A percentile compares a stretch with the other conserved stretches of the same genome.
These are phyloP conservation scores for Xylariaceae sp. DNA, from an alignment of 2,329 filamentous ascomycete species.

Conservation along the genomic window DNA sequence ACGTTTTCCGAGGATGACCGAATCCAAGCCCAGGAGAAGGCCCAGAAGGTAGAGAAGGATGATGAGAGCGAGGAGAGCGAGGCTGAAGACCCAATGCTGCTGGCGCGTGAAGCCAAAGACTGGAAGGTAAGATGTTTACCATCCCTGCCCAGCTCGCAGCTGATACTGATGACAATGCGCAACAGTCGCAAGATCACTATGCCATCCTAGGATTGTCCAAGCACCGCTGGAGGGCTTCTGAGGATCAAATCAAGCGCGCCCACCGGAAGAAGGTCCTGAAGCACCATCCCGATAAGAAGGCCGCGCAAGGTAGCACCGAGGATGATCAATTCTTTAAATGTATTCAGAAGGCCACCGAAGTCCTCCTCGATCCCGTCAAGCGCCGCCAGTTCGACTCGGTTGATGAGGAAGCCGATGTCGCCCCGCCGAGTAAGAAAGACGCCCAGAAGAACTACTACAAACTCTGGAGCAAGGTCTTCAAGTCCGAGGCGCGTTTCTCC, in stretches of 20 bases:
- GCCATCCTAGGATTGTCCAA: conserved; percentile 89
- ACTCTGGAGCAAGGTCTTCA: conserved; percentile 86
- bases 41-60: conserved; percentile 91
- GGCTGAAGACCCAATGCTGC: conserved; percentile 86
- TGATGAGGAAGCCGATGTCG: conserved; percentile 87
- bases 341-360: conserved; percentile 95
- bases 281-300: conserved; percentile 99
- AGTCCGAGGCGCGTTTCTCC: conserved; percentile 88
- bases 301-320: conserved; percentile 78
- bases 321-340: conserved; percentile 99
- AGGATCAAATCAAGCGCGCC: conserved; percentile 98
- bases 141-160: not conserved
- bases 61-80: conserved; percentile 91
- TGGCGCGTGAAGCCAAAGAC: conserved; percentile 93
- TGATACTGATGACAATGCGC: conserved; percentile 3
- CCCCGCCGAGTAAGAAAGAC: conserved; percentile 90
- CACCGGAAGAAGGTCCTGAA: conserved; percentile 99
- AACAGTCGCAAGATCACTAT: conserved; percentile 91
- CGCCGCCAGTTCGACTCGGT: conserved; percentile 96
- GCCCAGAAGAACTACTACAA: conserved; percentile 90
- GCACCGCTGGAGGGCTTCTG: conserved; percentile 87
- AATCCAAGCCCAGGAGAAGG: conserved; percentile 90
- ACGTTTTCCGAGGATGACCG: conserved; percentile 98
- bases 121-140: conserved; percentile 72
- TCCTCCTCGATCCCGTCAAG: conserved; percentile 87